A percentile compares a stretch with the other conserved stretches of the same genome.
Evolutionary conservation across 345 rosid genomes (phyloP).

Genomic region (Rhodamnia rubescens): DNA sequence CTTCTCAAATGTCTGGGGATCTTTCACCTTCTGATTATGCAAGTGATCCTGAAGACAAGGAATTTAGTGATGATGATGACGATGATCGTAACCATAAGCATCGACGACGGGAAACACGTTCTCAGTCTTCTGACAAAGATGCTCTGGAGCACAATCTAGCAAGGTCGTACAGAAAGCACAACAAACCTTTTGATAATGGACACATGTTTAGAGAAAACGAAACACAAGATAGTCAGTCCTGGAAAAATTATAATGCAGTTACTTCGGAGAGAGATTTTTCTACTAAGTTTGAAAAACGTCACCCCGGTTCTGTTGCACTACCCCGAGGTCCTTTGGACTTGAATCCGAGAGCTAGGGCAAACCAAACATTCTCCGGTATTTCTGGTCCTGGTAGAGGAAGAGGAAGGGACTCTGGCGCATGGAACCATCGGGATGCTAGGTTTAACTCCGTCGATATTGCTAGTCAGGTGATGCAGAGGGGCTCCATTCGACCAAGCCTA

Average conservation of each 20-base stretch:
- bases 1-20: constrained; percentile 47
- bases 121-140: constrained; percentile 68
- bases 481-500: constrained; percentile 35
- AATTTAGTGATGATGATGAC: constrained; percentile 94
- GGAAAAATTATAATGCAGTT: constrained; percentile 23
- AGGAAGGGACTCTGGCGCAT: constrained; percentile 66
- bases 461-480: constrained; percentile 60
- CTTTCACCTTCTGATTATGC: constrained; percentile 56
- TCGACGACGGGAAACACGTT: constrained; percentile 57
- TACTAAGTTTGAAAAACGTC: constrained; percentile 48
- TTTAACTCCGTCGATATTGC: constrained; percentile 55
- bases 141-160: constrained; percentile 39
- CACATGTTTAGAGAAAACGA: constrained; percentile 45
- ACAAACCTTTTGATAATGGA: constrained; percentile 56
- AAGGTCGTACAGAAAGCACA: constrained; percentile 59
- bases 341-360: constrained; percentile 52
- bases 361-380: constrained; percentile 51
- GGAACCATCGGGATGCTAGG: constrained; percentile 66
- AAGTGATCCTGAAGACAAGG: constrained; percentile 84
- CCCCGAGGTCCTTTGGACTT: constrained; percentile 41
- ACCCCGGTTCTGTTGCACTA: constrained; percentile 29
- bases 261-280: constrained; percentile 33
- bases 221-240: constrained; percentile 35
- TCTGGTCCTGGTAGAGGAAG: constrained; percentile 71
- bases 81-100: constrained; percentile 98